A percentile compares a stretch with the other conserved stretches of the same genome.
These are phyloP conservation scores for Prunus salicina DNA, from an alignment of 306 rosid species.

Conservation along the genomic window DNA sequence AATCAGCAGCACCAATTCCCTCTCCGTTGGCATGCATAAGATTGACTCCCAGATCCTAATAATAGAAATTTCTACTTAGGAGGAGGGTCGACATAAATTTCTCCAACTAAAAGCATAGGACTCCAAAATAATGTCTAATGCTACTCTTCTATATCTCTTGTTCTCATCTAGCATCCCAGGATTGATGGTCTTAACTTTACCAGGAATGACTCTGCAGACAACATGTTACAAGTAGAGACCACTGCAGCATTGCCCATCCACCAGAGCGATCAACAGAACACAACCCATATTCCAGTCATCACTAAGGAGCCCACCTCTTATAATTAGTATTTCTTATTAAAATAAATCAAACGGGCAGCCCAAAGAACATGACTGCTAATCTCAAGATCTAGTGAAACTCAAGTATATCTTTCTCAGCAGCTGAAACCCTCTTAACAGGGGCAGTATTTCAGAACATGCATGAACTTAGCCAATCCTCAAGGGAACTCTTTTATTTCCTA, in stretches of 20 bases:
- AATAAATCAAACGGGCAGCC: not conserved
- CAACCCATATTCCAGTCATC: not conserved
- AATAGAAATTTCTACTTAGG: not conserved
- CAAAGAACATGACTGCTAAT: not conserved
- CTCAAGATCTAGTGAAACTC: not conserved
- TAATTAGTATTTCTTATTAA: not conserved
- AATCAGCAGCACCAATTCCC: not conserved
- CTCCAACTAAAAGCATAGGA: not conserved
- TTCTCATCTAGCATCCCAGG: not conserved
- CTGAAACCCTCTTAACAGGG: not conserved
- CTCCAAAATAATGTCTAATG: not conserved
- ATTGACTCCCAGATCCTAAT: not conserved
- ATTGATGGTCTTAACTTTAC: not conserved
- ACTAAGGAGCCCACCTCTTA: not conserved
- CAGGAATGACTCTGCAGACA: not conserved
- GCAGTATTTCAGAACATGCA: not conserved
- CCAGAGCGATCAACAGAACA: not conserved
- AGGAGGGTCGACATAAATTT: not conserved
- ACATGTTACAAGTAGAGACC: not conserved
- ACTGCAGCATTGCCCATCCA: conserved; percentile 1
- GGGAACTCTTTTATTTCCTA: not conserved
- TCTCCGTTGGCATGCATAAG: not conserved
- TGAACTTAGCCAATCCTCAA: not conserved
- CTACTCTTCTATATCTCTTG: not conserved
- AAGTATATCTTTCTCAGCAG: not conserved